A percentile compares a stretch with the other conserved stretches of the same genome.
These are phyloP conservation scores for Solanum clarkiae DNA, from an alignment of 257 asterid genomes.

Conservation along the genomic window DNA sequence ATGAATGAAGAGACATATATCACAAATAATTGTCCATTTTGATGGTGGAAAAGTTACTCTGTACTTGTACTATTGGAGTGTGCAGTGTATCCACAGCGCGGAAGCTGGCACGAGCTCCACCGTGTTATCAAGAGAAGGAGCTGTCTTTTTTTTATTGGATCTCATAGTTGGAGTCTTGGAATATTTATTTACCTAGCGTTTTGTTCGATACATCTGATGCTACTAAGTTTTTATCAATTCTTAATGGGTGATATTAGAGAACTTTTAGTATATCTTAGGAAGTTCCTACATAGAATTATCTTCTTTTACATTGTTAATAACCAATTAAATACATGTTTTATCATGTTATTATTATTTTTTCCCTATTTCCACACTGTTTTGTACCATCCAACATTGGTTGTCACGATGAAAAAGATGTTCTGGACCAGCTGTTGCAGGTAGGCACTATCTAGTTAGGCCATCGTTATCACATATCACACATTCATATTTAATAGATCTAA, in stretches of 20 bases:
- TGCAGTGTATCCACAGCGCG: neutral
- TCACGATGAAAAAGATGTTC: neutral
- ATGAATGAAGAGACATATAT: conserved; percentile 8
- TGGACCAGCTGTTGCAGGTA: neutral
- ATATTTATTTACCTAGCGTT: neutral
- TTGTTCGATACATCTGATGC: too few species aligned
- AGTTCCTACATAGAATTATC: neutral
- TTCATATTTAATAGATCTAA: neutral
- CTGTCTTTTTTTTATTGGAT: neutral
- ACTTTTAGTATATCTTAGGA: too few species aligned
- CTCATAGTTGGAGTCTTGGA: neutral
- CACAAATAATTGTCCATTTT: neutral
- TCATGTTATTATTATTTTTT: neutral
- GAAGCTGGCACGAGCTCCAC: neutral
- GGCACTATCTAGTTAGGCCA: neutral
- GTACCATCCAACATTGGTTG: neutral
- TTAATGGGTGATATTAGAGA: too few species aligned
- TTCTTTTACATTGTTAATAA: neutral
- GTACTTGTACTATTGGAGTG: neutral
- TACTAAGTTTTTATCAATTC: too few species aligned
- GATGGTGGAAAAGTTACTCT: neutral
- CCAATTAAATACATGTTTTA: neutral
- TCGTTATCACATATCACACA: neutral
- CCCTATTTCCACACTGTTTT: neutral
- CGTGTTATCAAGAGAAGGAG: neutral